phyloP scores from a whole-genome alignment of 179 eudicot species.

The Camellia oleifera region DNA sequence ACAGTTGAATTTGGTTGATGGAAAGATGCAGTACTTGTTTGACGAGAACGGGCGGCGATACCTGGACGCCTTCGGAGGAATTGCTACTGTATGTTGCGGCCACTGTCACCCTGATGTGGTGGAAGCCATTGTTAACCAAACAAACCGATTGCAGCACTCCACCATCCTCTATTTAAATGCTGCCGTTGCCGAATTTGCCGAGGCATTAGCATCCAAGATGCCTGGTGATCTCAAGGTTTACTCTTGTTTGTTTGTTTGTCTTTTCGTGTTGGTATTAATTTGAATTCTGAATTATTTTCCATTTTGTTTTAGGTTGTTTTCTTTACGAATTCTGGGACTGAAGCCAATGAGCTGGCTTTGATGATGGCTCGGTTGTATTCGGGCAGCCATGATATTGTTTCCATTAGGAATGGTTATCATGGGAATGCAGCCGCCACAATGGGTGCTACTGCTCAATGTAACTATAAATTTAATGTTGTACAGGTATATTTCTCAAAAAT shows the following conservation, averaged over 20 bases:
- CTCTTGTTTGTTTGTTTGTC: neutral
- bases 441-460: conserved; percentile 87
- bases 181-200: conserved; percentile 78
- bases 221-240: conserved; percentile 80
- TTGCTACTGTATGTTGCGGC: conserved; percentile 78
- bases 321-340: conserved; percentile 93
- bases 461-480: conserved; percentile 80
- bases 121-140: conserved; percentile 60
- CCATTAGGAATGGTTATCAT: conserved; percentile 85
- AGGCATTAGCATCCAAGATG: conserved; percentile 76
- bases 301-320: conserved; percentile 64
- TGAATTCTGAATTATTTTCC: too few relatives aligned
- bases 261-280: neutral
- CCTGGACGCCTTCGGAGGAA: conserved; percentile 80
- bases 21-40: conserved; percentile 79
- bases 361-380: conserved; percentile 86
- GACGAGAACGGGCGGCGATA: conserved; percentile 79
- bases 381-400: conserved; percentile 79
- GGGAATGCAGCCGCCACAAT: conserved; percentile 94
- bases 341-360: conserved; percentile 92
- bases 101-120: conserved; percentile 88
- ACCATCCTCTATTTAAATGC: conserved; percentile 65
- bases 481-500: conserved; percentile 50
- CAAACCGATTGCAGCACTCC: conserved; percentile 64
- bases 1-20: conserved; percentile 77